These are phyloP conservation scores for Daucus carota DNA, from an alignment of 129 eudicot genomes.

Conservation along the genomic window DNA sequence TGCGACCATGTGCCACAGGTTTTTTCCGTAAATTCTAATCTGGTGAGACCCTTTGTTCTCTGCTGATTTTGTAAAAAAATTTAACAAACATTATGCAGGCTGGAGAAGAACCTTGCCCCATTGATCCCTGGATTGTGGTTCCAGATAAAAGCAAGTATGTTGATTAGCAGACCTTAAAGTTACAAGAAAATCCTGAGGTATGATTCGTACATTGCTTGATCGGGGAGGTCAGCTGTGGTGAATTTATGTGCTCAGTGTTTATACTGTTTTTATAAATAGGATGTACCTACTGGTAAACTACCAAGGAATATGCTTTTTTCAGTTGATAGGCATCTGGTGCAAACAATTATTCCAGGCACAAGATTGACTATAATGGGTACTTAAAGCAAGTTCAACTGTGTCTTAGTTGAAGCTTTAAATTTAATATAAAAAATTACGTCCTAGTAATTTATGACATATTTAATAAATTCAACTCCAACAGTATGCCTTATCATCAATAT, in stretches of 20 bases:
- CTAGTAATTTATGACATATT: too few relatives aligned
- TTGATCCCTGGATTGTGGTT: slow-evolving; percentile 95
- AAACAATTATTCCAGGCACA: slow-evolving; percentile 96
- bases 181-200: slow-evolving; percentile 98
- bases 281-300: slow-evolving; percentile 97
- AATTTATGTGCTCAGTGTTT: not conserved
- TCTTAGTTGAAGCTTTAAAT: too few relatives aligned
- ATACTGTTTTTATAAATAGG: slow-evolving; percentile 32
- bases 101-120: slow-evolving; percentile 83
- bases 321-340: slow-evolving; percentile 92
- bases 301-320: slow-evolving; percentile 96
- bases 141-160: slow-evolving; percentile 99
- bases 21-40: not conserved
- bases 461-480: too few relatives aligned
- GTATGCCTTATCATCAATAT: too few relatives aligned
- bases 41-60: not conserved
- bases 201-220: not conserved
- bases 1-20: slow-evolving; percentile 93
- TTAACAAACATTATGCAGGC: slow-evolving; percentile 30
- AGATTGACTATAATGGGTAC: slow-evolving; percentile 95
- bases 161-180: slow-evolving; percentile 90
- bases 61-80: not conserved
- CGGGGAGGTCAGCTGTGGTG: not conserved
- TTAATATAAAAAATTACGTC: too few relatives aligned
- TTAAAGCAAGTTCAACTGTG: too few relatives aligned